These are phyloP conservation scores for Dalbergia cultrata DNA, from an alignment of 306 rosid genomes.

Conservation along the genomic window DNA sequence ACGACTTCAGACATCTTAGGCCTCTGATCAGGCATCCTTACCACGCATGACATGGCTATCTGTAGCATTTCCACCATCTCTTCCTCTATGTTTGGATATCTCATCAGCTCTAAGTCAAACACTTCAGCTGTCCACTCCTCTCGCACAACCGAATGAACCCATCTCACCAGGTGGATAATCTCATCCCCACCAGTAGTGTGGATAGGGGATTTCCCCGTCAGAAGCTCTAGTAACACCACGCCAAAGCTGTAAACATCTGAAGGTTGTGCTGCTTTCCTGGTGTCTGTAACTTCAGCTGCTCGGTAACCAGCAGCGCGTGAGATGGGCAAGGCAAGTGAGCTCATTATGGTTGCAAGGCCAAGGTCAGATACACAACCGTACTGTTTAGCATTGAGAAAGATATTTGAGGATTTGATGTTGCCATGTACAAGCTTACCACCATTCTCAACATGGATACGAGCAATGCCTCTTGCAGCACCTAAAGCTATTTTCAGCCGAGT, in stretches of 20 bases:
- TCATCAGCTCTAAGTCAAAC: slow-evolving; percentile 86
- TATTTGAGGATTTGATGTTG: slow-evolving; percentile 81
- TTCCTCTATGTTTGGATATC: slow-evolving; percentile 89
- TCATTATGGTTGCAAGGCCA: slow-evolving; percentile 79
- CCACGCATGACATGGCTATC: slow-evolving; percentile 92
- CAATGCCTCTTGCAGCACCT: slow-evolving; percentile 89
- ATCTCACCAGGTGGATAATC: slow-evolving; percentile 86
- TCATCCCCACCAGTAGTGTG: slow-evolving; percentile 89
- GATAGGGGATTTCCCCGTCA: slow-evolving; percentile 90
- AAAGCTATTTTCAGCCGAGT: slow-evolving; percentile 79
- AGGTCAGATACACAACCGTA: slow-evolving; percentile 86
- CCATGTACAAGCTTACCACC: slow-evolving; percentile 90
- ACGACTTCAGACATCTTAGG: slow-evolving; percentile 81
- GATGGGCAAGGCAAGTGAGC: slow-evolving; percentile 75
- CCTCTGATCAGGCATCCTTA: slow-evolving; percentile 87
- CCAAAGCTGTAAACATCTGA: slow-evolving; percentile 95
- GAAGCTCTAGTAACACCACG: slow-evolving; percentile 87
- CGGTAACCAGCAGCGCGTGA: slow-evolving; percentile 96
- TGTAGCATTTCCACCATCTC: slow-evolving; percentile 96
- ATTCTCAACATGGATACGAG: slow-evolving; percentile 70
- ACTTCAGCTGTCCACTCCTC: slow-evolving; percentile 99
- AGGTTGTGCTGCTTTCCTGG: slow-evolving; percentile 80
- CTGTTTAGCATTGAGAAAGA: slow-evolving; percentile 69
- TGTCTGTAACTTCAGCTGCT: slow-evolving; percentile 92
- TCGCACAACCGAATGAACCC: slow-evolving; percentile 96